Conservation (phyloP, 768 basidiomycete genomes). For the Heimioporus sp. region DNA sequence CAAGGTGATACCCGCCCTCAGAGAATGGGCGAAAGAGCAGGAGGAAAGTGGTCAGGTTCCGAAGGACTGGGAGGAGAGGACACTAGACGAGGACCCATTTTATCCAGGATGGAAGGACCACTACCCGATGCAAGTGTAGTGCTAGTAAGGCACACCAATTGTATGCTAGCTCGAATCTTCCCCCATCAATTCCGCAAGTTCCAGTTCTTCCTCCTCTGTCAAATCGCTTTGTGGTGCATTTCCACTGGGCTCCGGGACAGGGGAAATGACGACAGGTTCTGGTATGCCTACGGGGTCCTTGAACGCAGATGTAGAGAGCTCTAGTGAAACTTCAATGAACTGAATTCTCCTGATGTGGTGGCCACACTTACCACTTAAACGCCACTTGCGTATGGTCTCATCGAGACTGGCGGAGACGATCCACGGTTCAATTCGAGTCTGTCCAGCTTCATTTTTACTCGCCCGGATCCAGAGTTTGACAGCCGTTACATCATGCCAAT, state of each 20-base stretch:
- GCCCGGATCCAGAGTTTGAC: conserved; percentile 70
- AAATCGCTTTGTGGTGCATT: conserved; percentile 39
- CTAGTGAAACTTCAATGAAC: conserved; percentile 10
- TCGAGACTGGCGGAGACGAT: conserved; percentile 84
- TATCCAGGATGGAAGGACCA: conserved; percentile 45
- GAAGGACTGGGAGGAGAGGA: conserved; percentile 46
- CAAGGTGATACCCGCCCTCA: conserved; percentile 43
- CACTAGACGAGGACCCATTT: conserved; percentile 50
- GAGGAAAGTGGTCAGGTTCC: conserved; percentile 46
- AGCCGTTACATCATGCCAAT: conserved; percentile 86
- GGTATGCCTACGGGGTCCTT: conserved; percentile 17
- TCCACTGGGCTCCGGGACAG: conserved; percentile 27
- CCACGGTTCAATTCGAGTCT: conserved; percentile 68
- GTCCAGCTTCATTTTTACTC: conserved; percentile 42
- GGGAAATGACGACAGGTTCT: conserved; percentile 19
- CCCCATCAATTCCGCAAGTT: conserved; percentile 78
- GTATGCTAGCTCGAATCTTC: conserved; percentile 17
- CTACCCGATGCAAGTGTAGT: conserved; percentile 16
- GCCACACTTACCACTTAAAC: conserved; percentile 50
- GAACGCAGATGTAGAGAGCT: conserved; percentile 26
- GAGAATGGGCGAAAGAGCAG: conserved; percentile 47
- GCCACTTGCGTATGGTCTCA: conserved; percentile 86
- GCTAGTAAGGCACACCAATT: background rate
- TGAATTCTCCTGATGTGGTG: background rate
- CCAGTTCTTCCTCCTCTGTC: conserved; percentile 88